phyloP scores from a whole-genome alignment of 192 early-diverging fungal species.

The Coemansia asiatica region DNA sequence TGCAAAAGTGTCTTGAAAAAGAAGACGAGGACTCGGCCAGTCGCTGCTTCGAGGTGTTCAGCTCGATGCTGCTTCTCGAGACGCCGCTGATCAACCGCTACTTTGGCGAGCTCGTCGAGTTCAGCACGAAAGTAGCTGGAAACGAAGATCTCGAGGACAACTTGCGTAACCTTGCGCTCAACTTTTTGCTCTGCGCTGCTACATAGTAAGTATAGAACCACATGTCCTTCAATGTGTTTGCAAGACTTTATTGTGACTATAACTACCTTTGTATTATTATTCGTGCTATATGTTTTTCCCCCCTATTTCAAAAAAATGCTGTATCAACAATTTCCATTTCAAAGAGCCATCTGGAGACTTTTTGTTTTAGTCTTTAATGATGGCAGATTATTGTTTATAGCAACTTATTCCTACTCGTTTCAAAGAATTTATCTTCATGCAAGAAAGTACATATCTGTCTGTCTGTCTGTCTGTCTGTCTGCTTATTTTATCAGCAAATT shows the following conservation, averaged over 20 bases:
- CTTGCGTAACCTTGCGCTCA: constrained; percentile 76
- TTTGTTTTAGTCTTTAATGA: no score
- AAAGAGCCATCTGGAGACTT: no score
- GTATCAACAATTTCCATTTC: no score
- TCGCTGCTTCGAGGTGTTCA: constrained; percentile 87
- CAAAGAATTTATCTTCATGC: no score
- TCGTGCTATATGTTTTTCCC: no score
- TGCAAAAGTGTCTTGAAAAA: constrained; percentile 73
- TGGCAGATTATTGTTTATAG: no score
- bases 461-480: not conserved
- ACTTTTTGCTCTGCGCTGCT: constrained; percentile 64
- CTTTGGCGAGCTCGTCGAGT: constrained; percentile 76
- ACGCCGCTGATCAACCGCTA: constrained; percentile 77
- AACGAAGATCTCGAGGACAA: constrained; percentile 69
- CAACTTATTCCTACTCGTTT: no score
- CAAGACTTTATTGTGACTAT: not conserved
- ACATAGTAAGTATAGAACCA: constrained; percentile 62
- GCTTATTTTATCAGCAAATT: no score
- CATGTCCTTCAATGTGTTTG: not conserved
- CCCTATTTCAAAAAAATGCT: no score
- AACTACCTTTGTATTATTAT: not conserved
- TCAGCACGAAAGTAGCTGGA: constrained; percentile 71
- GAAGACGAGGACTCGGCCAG: constrained; percentile 75
- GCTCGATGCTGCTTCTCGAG: constrained; percentile 77
- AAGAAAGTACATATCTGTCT: not conserved